Base-by-base conservation (phyloP, 192 early-diverging fungal genomes). In the Umbelopsis sp. region DNA sequence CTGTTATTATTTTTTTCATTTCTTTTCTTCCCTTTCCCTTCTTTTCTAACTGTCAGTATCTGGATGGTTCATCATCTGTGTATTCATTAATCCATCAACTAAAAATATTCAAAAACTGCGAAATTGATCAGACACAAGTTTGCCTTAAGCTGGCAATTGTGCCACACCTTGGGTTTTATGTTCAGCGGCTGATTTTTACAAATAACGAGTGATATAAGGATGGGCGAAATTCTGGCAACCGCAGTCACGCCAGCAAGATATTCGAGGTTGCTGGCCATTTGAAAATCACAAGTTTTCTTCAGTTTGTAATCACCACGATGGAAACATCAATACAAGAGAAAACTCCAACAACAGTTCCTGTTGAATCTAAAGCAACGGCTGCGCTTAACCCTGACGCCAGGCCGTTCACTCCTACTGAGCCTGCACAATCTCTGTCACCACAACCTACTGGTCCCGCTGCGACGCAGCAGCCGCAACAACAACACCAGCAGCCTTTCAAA, bases 311-410 rank as follows among this genome's bases (percentile, higher is more conserved):
- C 16, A 1, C 48, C 55, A 61, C 7, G 55, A 61, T 61, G 55
- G 55, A 61, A 61, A 35, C 55, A 13, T 16, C 55, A 12, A 20
- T 21, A 49, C 55, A 61, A 35, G 33, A 22, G 10, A 33, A 11
- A 61, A 27, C 53, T 20, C 20, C 48, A 21, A 6, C 48, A 33
- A 33, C 55, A 37, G 18, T 0, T 33, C 15, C 53, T 6, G 13
- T 25, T 35, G 55, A 61, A 5, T 61, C 30, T 13, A 22, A 61
- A n/a, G 16, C 33, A 61, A 12, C 55, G 16, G 33, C 12, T 27
- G 33, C 23, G 16, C 30, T 61, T 13, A 61, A 61, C 35, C 55
- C 55, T 18, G 33, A 61, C 18, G 55, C 55, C 11, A 61, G 55
- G 18, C 23, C 55, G 11, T 61, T 61, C 27, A 61, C 55, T 35